Percentiles rank a stretch among this genome's conserved stretches.
These are phyloP conservation scores for Russula griseocarnosa DNA, from an alignment of 768 basidiomycete species.

Conservation along the genomic window DNA sequence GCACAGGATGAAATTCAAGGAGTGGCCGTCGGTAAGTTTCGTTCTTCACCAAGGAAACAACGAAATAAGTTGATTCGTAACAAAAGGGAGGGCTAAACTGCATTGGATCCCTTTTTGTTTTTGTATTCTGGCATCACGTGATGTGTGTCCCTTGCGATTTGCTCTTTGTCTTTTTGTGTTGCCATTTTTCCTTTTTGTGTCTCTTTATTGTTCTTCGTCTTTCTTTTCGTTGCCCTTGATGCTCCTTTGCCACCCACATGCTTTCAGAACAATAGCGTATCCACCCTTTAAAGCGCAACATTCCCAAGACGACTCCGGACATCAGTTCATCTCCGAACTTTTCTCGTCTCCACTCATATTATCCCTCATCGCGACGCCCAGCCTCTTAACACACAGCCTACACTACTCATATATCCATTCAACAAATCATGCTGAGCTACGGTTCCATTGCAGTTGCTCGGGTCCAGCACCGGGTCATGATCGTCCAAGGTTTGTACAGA, in stretches of 20 bases:
- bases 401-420: neutral
- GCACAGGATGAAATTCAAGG: neutral
- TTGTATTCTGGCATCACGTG: constrained; percentile 10
- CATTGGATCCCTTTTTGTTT: no score
- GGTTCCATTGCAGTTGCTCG: constrained; percentile 65
- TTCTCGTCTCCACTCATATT: no score
- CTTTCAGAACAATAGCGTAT: constrained; percentile 23
- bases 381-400: neutral
- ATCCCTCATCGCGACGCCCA: neutral
- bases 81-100: neutral
- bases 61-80: neutral
- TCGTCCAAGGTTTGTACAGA: constrained; percentile 56
- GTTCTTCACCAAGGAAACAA: neutral
- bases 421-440: constrained; percentile 31
- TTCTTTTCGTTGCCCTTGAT: neutral
- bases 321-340: neutral
- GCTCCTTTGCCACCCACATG: neutral
- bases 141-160: neutral
- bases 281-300: neutral
- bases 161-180: constrained; percentile 3
- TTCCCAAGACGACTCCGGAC: neutral
- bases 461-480: constrained; percentile 61
- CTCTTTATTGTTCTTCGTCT: constrained; percentile 10
- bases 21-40: neutral
- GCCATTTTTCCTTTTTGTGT: neutral